A percentile compares a stretch with the other conserved stretches of the same genome.
These are phyloP conservation scores for Backusella circina DNA, from an alignment of 192 early-diverging fungal genomes.

Conservation along the genomic window DNA sequence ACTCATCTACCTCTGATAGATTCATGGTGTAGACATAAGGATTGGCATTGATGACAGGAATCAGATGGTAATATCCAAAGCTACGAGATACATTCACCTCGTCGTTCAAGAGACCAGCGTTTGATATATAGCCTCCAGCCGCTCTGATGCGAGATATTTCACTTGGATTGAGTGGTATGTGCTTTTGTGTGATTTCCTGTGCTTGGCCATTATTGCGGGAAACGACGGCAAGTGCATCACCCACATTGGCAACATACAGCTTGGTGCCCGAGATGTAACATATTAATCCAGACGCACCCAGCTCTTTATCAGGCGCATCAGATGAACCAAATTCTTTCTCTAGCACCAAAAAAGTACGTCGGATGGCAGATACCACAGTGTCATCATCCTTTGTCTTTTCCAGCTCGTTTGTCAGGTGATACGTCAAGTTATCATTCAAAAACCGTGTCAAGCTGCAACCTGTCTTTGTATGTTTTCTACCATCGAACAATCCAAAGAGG, in stretches of 20 bases:
- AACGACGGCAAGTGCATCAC: slow-evolving; percentile 78
- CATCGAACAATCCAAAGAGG: slow-evolving; percentile 86
- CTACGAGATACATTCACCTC: slow-evolving; percentile 71
- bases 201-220: slow-evolving; percentile 62
- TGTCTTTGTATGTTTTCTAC: slow-evolving; percentile 45
- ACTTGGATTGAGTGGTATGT: slow-evolving; percentile 64
- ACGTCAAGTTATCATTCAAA: slow-evolving; percentile 67
- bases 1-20: slow-evolving; percentile 78
- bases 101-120: slow-evolving; percentile 69
- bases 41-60: slow-evolving; percentile 80
- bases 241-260: slow-evolving; percentile 83
- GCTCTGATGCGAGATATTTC: slow-evolving; percentile 73
- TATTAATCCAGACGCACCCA: slow-evolving; percentile 74
- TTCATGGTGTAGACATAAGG: slow-evolving; percentile 70
- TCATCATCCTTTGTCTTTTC: slow-evolving; percentile 61
- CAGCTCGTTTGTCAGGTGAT: slow-evolving; percentile 69
- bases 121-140: slow-evolving; percentile 79
- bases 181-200: slow-evolving; percentile 66
- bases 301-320: slow-evolving; percentile 6
- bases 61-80: slow-evolving; percentile 84
- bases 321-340: slow-evolving; percentile 70
- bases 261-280: slow-evolving; percentile 76
- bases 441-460: slow-evolving; percentile 55
- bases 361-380: slow-evolving; percentile 62
- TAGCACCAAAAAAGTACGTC: slow-evolving; percentile 78